Base-by-base conservation (phyloP, 495 filamentous ascomycete species). In the Clavariopsis aquatica region DNA sequence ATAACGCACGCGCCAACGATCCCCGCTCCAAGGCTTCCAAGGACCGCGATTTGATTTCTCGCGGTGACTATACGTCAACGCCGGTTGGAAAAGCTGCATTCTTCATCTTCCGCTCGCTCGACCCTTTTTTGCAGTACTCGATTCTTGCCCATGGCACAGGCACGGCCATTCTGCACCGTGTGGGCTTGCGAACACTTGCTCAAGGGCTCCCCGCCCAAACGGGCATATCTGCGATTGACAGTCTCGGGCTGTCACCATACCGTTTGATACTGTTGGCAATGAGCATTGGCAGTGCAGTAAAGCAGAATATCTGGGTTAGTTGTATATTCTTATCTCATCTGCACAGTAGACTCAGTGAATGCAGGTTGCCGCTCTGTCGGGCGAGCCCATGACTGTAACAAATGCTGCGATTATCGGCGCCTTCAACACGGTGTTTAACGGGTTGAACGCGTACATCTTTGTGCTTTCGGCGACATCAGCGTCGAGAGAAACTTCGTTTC, bases 81-180 rank as follows among this genome's bases (percentile, higher is more conserved):
- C 77, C 78, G 9, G 43, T 77, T 8, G 85, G 84, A 12, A 82
- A 75, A 2, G 66, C 78, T 2, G 72, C 80, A 69, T 88, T 88
- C 75, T 63, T 86, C 65, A 79, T 79, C 55, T 77, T 86, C 1
- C 84, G 85, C 53, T 70, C 78, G 8, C 73, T 81, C 64, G 85
- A 89, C 67, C 74, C 81, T 8, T 74, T 80, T 22, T 75, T 87
- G 23, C 86, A 89, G 73, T 83, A 83, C 69, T 72, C 71, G 28
- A 79, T 89, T 38, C 74, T 84, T 6, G 63, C 66, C 9, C 63
- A 73, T 19, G 72, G 72, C 31, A 43, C 69, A 13, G 79, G 76
- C 29, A 60, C 65, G 17, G 46, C 75, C 70, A 58, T 74, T 36
- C 67, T 78, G 34, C 24, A 66, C 52, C 28, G 24, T 23, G 51